These are phyloP conservation scores for Phanerochaete carnosa DNA, from an alignment of 768 basidiomycete genomes.

Conservation along the genomic window DNA sequence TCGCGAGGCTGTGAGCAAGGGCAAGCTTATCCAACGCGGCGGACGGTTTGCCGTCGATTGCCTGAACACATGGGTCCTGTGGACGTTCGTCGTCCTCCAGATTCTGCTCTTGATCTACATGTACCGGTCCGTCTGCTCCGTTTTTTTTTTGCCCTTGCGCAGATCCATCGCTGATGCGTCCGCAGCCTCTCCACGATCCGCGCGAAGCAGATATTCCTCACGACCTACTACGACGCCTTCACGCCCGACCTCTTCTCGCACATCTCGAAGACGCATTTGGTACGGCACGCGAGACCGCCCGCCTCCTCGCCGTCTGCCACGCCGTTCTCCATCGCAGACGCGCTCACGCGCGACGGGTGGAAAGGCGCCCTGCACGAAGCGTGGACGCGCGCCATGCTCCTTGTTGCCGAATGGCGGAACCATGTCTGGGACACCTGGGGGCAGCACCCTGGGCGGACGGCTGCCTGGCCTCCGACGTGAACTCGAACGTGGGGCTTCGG, in stretches of 20 bases:
- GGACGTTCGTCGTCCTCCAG: constrained; percentile 39
- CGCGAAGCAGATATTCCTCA: constrained; percentile 60
- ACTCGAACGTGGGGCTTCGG: not conserved
- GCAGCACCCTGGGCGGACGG: constrained; percentile 9
- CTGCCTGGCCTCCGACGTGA: constrained; percentile 12
- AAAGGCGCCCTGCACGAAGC: constrained; percentile 34
- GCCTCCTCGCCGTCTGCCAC: constrained; percentile 30
- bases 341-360: constrained; percentile 40
- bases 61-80: constrained; percentile 29
- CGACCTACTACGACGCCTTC: constrained; percentile 76
- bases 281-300: constrained; percentile 33
- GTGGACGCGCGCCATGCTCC: constrained; percentile 31
- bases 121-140: constrained; percentile 48
- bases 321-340: constrained; percentile 32
- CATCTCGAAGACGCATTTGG: constrained; percentile 39
- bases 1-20: constrained; percentile 35
- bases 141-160: not conserved
- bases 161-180: not conserved
- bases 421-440: constrained; percentile 10
- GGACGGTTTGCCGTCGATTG: constrained; percentile 19
- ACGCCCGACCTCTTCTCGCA: constrained; percentile 65
- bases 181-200: constrained; percentile 43
- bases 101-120: constrained; percentile 44
- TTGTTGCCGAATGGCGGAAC: constrained; percentile 4
- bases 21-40: constrained; percentile 36